A percentile compares a stretch with the other conserved stretches of the same genome.
These are phyloP conservation scores for Solanum sparsipilum DNA, from an alignment of 257 asterid genomes.

Conservation along the genomic window DNA sequence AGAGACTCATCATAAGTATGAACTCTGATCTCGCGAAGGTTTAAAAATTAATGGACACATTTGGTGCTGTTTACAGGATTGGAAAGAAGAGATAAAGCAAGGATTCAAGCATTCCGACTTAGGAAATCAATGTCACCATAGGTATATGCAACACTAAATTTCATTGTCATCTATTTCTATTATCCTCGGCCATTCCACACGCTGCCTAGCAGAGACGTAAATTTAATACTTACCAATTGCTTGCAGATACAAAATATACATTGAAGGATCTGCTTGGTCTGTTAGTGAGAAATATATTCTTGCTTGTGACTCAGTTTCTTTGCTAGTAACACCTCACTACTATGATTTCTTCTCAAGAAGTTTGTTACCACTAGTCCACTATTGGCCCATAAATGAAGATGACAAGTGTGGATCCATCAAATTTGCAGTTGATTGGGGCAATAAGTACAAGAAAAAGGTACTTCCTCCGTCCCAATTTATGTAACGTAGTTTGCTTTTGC, in stretches of 20 bases:
- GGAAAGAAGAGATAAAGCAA: conserved; percentile 10
- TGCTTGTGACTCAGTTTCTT: conserved; percentile 18
- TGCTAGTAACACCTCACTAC: conserved; percentile 15
- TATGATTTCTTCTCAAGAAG: conserved; percentile 24
- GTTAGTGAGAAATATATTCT: conserved; percentile 26
- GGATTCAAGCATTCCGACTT: conserved; percentile 17
- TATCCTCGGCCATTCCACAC: background rate
- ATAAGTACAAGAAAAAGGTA: conserved; percentile 13
- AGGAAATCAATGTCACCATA: conserved; percentile 14
- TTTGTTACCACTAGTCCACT: conserved; percentile 14
- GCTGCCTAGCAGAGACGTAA: background rate
- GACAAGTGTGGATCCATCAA: conserved; percentile 21
- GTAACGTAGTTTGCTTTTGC: background rate
- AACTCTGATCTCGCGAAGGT: background rate
- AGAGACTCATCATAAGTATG: background rate
- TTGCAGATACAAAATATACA: conserved; percentile 21
- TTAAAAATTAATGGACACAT: background rate
- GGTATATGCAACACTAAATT: background rate
- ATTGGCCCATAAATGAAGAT: conserved; percentile 19
- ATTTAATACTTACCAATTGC: background rate
- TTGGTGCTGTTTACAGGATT: conserved; percentile 12
- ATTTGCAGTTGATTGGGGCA: conserved; percentile 26
- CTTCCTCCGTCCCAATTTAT: background rate
- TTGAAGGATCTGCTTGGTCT: conserved; percentile 27
- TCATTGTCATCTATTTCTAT: background rate